Evolutionary conservation across 2,329 filamentous ascomycete genomes (phyloP), one percentile per base, ranked within the genome.

Genomic region (Epichloe sibirici): DNA sequence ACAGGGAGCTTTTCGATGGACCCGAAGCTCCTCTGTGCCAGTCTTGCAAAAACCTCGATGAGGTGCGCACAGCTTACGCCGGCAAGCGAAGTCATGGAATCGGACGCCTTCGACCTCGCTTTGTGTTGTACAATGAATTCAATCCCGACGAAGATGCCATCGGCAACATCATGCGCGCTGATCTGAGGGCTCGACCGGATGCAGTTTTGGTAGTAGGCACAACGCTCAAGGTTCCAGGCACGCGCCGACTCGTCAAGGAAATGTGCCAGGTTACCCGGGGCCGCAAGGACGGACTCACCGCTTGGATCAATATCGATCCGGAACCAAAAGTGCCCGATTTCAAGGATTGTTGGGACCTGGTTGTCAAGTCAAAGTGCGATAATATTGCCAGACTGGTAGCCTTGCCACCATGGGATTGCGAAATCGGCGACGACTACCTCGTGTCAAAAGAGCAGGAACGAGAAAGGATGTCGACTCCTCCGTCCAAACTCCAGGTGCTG

Each of bases 131-230:
- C 73, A 96, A 97, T 65, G 93, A 98, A 67, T 86, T 88, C 66
- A 96, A 97, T 64, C 93, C 93, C 0, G 93, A 98, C 58, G 89
- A 93, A 59, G 91, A 96, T 60, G 91, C 93, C 13, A 98, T 98
- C 65, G 90, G 91, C 44, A 88, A 88, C 23, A 90, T 95, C 42
- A 89, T 90, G 49, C 83, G 82, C 58, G 85, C 90, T 4, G 93
- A 98, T 65, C 73, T 97, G 54, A 86, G 89, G 55, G 80, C 85
- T 43, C 79, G 90, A 39, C 91, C 93, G 0, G 93, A 97, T 66
- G 90, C 90, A 17, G 79, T 98, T 28, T 83, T 98, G 59, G 93
- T 98, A 31, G 93, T 95, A 8, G 93, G 93, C 50, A 98, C 93
- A 2, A 96, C 88, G 54, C 73, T 98, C 60, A 97, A 97, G 66